Evolutionary conservation across 2,329 filamentous ascomycete genomes (phyloP).

Genomic region (Fusarium papillatum): DNA sequence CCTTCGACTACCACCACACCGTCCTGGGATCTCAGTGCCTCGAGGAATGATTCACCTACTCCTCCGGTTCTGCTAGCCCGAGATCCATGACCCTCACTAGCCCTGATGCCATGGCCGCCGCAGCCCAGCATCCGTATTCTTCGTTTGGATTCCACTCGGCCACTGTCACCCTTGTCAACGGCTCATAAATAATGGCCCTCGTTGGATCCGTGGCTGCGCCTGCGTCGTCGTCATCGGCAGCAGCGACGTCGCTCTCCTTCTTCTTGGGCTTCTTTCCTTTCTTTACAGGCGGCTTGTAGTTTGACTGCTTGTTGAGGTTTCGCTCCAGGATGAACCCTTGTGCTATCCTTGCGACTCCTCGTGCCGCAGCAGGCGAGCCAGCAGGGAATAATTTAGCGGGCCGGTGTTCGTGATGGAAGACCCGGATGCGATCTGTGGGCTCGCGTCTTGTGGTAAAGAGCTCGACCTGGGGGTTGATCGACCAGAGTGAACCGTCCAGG

Average conservation of each 20-base stretch:
- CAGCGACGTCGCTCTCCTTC: constrained; percentile 49
- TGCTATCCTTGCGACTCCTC: constrained; percentile 65
- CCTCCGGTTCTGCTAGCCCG: constrained; percentile 58
- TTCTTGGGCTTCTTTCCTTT: constrained; percentile 53
- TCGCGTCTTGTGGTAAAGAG: constrained; percentile 51
- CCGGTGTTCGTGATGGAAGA: constrained; percentile 69
- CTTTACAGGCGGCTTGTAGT: constrained; percentile 54
- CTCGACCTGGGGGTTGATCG: constrained; percentile 55
- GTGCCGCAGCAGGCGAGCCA: constrained; percentile 45
- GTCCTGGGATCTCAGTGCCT: constrained; percentile 66
- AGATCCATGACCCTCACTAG: constrained; percentile 77
- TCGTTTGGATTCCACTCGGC: constrained; percentile 79
- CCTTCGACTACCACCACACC: constrained; percentile 88
- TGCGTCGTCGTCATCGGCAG: constrained; percentile 50
- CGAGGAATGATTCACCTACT: constrained; percentile 25
- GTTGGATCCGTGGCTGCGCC: constrained; percentile 52
- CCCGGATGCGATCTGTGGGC: constrained; percentile 49
- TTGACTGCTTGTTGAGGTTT: constrained; percentile 61
- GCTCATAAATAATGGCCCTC: constrained; percentile 69
- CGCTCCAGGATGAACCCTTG: constrained; percentile 65
- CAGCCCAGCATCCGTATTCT: constrained; percentile 76
- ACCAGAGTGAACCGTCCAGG: constrained; percentile 67
- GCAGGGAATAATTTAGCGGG: constrained; percentile 48
- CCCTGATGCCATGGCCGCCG: constrained; percentile 75
- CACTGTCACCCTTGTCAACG: constrained; percentile 71